Base-by-base conservation (phyloP, 2,329 filamentous ascomycete genomes). In the Pleoardoris graminearum region DNA sequence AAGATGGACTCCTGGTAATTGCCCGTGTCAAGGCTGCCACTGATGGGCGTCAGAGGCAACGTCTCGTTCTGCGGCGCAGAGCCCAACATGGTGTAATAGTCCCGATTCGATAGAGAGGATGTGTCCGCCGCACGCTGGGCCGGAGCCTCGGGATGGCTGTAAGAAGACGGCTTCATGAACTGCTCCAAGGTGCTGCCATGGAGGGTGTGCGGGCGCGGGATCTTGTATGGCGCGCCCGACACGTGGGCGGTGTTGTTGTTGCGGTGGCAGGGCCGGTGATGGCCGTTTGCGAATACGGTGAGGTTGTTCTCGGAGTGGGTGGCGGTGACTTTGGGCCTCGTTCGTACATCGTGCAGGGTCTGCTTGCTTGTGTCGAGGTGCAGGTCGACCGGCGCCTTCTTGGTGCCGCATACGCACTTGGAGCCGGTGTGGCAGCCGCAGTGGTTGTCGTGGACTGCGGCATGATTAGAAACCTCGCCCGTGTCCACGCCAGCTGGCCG, bases 241-340 rank as follows among this genome's bases (percentile, higher is more conserved):
- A 85, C 82, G 64, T 86, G 84, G 53, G 83, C 83, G 58, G 82
- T 79, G 68, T 85, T 82, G 71, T 86, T 86, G 72, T 84, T 82
- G 60, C 84, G 82, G 65, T 86, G 84, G 45, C 80, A 81, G 10
- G 84, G 84, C 73, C 85, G 85, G 73, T 86, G 83, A 61, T 86
- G 83, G 53, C 84, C 84, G 63, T 86, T 85, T 19, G 82, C 77
- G 66, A 85, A 85, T 52, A 85, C 76, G 16, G 82, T 85, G 62
- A 86, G 72, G 25, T 79, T 81, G 52, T 79, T 80, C 47, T 87
- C 84, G 21, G 82, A 85, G 60, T 82, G 82, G 51, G 80, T 80
- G 41, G 80, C 77, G 36, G 80, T 81, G 43, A 85, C 75, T 62
- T 79, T 79, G 11, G 82, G 82, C 68, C 84, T 85, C 25, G 75